Percentiles rank a stretch among this genome's conserved stretches.
Conservation (phyloP, 805 yeast species). For the Torulaspora microellipsoides region DNA sequence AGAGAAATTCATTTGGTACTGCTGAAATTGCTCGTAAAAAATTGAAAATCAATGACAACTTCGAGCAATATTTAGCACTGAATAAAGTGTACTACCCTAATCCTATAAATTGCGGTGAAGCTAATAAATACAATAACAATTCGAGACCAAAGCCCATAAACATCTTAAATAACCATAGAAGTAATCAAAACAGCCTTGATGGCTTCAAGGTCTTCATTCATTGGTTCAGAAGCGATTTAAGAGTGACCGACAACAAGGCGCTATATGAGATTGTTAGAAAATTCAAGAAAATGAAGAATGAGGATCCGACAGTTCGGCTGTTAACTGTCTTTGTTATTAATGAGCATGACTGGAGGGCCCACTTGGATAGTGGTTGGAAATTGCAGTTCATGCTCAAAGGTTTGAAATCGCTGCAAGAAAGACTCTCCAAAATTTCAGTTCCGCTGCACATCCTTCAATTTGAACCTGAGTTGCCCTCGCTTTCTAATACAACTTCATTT, state of each 20-base stretch:
- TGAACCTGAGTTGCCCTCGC: conserved; percentile 15
- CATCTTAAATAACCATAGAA: conserved; percentile 6
- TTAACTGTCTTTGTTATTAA: conserved; percentile 41
- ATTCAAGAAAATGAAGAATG: conserved; percentile 25
- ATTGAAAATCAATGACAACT: conserved; percentile 10
- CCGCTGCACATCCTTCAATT: conserved; percentile 33
- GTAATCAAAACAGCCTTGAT: conserved; percentile 1
- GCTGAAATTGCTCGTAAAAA: conserved; percentile 2
- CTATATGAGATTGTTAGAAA: conserved; percentile 36
- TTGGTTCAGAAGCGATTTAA: conserved; percentile 46
- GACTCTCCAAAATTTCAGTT: conserved; percentile 35
- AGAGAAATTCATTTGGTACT: conserved; percentile 2
- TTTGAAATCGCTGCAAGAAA: conserved; percentile 31
- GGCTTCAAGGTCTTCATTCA: conserved; percentile 34
- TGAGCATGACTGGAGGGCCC: conserved; percentile 40
- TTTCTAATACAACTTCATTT: conserved; percentile 19
- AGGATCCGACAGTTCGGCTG: conserved; percentile 29
- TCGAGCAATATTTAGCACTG: conserved; percentile 14
- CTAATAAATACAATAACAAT: conserved; percentile 20
- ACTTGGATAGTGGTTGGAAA: conserved; percentile 42
- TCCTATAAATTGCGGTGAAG: conserved; percentile 17
- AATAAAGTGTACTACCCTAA: conserved; percentile 17
- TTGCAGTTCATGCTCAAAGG: conserved; percentile 38
- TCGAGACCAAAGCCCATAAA: conserved; percentile 17
- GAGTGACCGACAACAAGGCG: conserved; percentile 43